Base-by-base conservation (phyloP, 129 eudicot genomes). In the Sambucus nigra region DNA sequence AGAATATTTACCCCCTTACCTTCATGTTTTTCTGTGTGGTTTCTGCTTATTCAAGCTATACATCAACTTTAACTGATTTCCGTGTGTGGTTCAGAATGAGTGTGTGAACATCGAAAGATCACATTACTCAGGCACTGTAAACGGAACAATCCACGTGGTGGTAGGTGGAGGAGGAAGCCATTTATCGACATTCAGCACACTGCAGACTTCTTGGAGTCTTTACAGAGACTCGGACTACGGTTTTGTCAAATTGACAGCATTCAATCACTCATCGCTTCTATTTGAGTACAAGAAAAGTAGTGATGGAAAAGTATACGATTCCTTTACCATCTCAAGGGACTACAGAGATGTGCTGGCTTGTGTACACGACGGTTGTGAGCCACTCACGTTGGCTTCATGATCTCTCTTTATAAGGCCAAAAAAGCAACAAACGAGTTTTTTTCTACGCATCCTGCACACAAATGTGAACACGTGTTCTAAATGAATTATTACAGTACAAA, bases 81-180 rank as follows among this genome's bases (percentile, higher is more conserved):
- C 27, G 5, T 41, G 51, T 27, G 24, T 51, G 55, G 5, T 68
- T 72, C 70, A 81, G 95, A 81, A 81, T 47, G 63, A 69, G 15
- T 81, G 95, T 51, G 86, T 81, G 65, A 85, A 69, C 53, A 23
- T 59, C 1, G 91, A 74, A 60, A 85, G 47, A 55, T 66, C 78
- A 14, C 78, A 78, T 31, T 85, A 77, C 67, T 85, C 95, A 0
- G 95, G 95, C 23, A 66, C 66, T 0, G 71, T 78, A 48, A 81
- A 81, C 13, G 91, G 83, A 5, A 85, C 95, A 5, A 85, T 81
- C 23, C 95, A 85, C 35, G 81, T 85, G 0, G 95, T 85, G 6
- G 91, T 65, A 15, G 91, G 95, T 17, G 95, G 95, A 16, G 95
- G 71, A 3, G 95, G 95, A 42, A 58, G 76, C 59, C 95, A 80